Base-by-base conservation (phyloP, 192 early-diverging fungal genomes). In the Anaeromyces robustus region DNA sequence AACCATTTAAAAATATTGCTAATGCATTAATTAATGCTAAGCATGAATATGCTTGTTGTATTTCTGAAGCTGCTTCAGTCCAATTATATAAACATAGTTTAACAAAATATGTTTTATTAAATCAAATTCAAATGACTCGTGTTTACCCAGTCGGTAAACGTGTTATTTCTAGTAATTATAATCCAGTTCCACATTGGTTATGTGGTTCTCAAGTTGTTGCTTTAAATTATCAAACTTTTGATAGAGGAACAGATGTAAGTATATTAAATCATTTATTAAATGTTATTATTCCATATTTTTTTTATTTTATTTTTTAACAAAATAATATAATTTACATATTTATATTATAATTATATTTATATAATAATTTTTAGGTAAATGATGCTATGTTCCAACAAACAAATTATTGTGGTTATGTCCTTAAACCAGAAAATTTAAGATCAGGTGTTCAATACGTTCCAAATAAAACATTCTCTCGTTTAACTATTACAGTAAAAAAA, bases 191-290 rank as follows among this genome's bases (percentile, higher is more conserved):
- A 14, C 92, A 94, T 82, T 97, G 96, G 96, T 86, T 85, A 18
- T 85, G 83, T 17, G 96, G 96, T 5, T 89, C 87, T 34, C 95
- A 96, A 85, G 86, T 97, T 87, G 95, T 95, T 2, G 95, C 96
- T 3, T 83, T 97, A 81, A 97, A 97, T 85, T 95, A 90, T 80
- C 96, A 97, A 81, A 96, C 89, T 13, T 86, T 88, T 81, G 96
- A 81, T 37, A 77, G 29, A 29, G 80, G 32, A 78, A 52, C 43
- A 4, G 43, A 52, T 29, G 30, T 29, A 88, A 91, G 79, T 82
- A 82, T 78, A 80, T 18, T 52, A 1, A 78, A 30, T 28, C 30
- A 37, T 84, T 59, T 43, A 82, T 82, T n/a, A n/a, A n/a, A n/a
- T n/a, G n/a, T n/a, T n/a, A n/a, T n/a, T n/a, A n/a, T n/a, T 22